Evolutionary conservation across 495 filamentous ascomycete species (phyloP).

Genomic region (Astrocystis sublimbata): DNA sequence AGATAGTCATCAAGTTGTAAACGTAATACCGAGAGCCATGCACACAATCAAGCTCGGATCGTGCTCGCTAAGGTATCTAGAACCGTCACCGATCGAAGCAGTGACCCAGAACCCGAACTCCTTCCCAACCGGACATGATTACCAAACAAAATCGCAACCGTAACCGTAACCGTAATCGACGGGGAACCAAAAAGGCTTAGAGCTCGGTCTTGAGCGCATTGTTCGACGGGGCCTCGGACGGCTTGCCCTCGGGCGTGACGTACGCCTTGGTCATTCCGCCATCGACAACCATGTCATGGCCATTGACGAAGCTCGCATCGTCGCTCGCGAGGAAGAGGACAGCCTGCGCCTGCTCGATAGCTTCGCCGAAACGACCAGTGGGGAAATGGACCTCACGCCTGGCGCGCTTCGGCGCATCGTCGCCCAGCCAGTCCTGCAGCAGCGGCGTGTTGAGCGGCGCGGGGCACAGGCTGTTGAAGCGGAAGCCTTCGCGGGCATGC

Average conservation of each 20-base stretch:
- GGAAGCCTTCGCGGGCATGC: conserved; percentile 78
- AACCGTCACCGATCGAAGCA: background rate
- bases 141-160: background rate
- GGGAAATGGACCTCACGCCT: conserved; percentile 95
- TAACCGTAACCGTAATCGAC: background rate
- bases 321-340: conserved; percentile 94
- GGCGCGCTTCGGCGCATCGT: conserved; percentile 78
- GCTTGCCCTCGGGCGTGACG: conserved; percentile 83
- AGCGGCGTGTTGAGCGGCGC: conserved; percentile 85
- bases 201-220: conserved; percentile 49
- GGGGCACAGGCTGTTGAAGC: conserved; percentile 91
- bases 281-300: conserved; percentile 91
- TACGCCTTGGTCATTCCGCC: conserved; percentile 96
- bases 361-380: conserved; percentile 90
- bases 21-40: background rate
- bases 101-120: conserved; percentile 6
- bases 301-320: conserved; percentile 92
- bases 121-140: background rate
- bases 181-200: conserved; percentile 8
- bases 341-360: conserved; percentile 91
- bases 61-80: background rate
- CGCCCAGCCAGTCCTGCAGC: conserved; percentile 94
- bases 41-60: background rate
- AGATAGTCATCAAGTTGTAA: too few species aligned
- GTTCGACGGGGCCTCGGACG: conserved; percentile 71